These are phyloP conservation scores for Fusarium floridanum DNA, from an alignment of 2,329 filamentous ascomycete genomes.

Conservation along the genomic window DNA sequence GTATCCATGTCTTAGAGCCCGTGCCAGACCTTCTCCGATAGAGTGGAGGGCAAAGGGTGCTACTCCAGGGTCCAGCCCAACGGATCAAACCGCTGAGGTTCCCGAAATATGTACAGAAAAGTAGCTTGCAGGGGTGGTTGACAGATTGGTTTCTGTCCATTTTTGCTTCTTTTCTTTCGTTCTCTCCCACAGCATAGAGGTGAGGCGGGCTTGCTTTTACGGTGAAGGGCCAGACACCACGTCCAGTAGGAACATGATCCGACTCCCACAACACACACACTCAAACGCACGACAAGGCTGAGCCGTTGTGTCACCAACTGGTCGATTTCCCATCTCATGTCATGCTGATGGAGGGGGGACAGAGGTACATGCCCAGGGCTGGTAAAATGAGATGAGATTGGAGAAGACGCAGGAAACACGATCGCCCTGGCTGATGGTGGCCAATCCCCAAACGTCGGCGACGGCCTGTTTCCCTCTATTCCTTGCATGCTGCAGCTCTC, in stretches of 20 bases:
- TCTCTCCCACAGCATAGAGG: background rate
- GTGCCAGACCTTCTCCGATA: conserved; percentile 17
- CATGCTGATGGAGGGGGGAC: conserved; percentile 10
- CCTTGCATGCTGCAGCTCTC: conserved; percentile 43
- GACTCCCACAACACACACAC: conserved; percentile 18
- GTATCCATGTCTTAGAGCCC: conserved; percentile 3
- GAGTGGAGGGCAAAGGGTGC: conserved; percentile 20
- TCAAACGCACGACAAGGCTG: conserved; percentile 26
- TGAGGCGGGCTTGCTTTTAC: background rate
- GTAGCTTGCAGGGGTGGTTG: conserved; percentile 9
- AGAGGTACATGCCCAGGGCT: conserved; percentile 11
- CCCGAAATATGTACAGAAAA: conserved; percentile 27
- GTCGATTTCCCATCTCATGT: conserved; percentile 13
- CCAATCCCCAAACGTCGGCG: conserved; percentile 35
- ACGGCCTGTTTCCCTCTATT: conserved; percentile 33
- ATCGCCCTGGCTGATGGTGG: conserved; percentile 33
- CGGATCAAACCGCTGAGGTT: conserved; percentile 27
- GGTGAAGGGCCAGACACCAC: conserved; percentile 10
- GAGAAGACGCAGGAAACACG: conserved; percentile 27
- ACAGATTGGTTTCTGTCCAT: conserved; percentile 9
- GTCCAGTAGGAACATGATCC: conserved; percentile 36
- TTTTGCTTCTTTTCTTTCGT: conserved; percentile 12
- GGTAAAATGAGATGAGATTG: conserved; percentile 29
- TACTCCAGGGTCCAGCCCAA: conserved; percentile 28
- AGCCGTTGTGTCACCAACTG: conserved; percentile 33